Conservation (phyloP, 768 basidiomycete genomes). For the Rhizopogon rudus region DNA sequence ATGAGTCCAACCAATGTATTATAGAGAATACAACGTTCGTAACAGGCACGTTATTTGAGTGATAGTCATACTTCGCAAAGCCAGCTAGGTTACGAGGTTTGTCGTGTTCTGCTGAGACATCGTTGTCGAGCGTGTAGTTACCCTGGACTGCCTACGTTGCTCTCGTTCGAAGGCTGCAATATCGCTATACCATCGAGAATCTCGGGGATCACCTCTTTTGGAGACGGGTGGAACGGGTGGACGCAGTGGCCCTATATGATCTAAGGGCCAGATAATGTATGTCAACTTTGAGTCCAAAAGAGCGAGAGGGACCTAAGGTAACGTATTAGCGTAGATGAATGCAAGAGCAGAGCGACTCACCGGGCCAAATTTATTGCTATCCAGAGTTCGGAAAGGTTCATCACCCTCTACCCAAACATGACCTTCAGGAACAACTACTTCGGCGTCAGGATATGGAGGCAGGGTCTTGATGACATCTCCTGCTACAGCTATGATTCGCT, state of each 20-base stretch:
- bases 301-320: conserved; percentile 33
- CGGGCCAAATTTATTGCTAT: conserved; percentile 71
- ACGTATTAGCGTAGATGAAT: not conserved
- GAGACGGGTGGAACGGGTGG: conserved; percentile 15
- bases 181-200: conserved; percentile 19
- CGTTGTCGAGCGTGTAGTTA: conserved; percentile 4
- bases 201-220: conserved; percentile 14
- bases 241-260: conserved; percentile 37
- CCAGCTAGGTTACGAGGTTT: not conserved
- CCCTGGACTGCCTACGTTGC: conserved; percentile 17
- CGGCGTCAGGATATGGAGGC: conserved; percentile 57
- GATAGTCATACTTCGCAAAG: not conserved
- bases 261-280: conserved; percentile 47
- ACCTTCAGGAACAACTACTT: conserved; percentile 53
- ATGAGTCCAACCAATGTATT: not conserved
- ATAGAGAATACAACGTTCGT: not conserved
- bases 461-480: conserved; percentile 63
- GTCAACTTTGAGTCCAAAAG: conserved; percentile 48
- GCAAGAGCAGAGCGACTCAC: conserved; percentile 31
- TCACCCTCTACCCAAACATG: conserved; percentile 80
- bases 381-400: conserved; percentile 60
- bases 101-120: not conserved
- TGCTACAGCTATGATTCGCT: conserved; percentile 59
- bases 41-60: not conserved
- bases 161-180: conserved; percentile 29